phyloP scores from a whole-genome alignment of 208 protist species.

The Endotrypanum monterogeii region DNA sequence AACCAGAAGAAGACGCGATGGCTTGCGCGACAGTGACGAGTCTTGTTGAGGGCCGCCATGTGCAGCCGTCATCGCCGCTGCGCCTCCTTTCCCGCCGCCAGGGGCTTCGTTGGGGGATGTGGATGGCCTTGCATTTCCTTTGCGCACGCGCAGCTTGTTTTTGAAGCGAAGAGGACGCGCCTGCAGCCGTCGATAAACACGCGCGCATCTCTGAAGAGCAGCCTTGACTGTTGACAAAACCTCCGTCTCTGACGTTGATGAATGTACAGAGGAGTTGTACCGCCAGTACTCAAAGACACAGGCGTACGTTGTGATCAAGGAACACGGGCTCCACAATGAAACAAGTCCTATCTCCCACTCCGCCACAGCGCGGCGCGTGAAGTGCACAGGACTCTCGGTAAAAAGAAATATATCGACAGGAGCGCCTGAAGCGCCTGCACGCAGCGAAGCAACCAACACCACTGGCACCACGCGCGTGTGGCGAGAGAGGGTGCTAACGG shows the following conservation, averaged over 20 bases:
- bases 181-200: conserved; percentile 10
- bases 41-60: not conserved
- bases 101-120: not conserved
- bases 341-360: conserved; percentile 37
- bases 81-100: not conserved
- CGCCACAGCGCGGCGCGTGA: conserved; percentile 16
- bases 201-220: conserved; percentile 9
- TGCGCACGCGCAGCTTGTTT: not conserved
- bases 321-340: conserved; percentile 66
- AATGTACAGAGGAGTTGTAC: not conserved
- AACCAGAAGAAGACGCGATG: conserved; percentile 7
- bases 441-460: conserved; percentile 11
- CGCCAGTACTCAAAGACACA: conserved; percentile 71
- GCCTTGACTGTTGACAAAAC: not conserved
- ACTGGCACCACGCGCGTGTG: conserved; percentile 27
- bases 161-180: not conserved
- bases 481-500: conserved; percentile 20
- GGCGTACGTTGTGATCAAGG: not conserved
- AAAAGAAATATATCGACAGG: conserved; percentile 25
- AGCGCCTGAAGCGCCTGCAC: not conserved
- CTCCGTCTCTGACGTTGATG: not conserved
- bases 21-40: not conserved
- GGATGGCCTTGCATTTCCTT: not conserved
- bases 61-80: not conserved
- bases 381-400: conserved; percentile 33